phyloP scores from a whole-genome alignment of 176 grass and related monocot species.

The Carex kokanica region DNA sequence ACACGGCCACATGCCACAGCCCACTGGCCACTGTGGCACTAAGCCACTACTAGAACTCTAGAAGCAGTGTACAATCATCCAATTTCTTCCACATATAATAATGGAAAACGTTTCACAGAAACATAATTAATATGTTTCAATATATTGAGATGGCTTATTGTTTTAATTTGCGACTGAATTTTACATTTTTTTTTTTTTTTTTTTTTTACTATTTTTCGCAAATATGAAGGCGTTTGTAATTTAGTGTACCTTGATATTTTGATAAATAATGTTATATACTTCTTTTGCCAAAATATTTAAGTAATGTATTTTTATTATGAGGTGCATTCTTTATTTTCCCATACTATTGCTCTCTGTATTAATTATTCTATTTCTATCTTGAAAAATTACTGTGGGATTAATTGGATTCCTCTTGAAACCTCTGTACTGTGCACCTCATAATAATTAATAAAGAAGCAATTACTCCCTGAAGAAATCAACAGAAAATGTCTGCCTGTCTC shows the following conservation, averaged over 20 bases:
- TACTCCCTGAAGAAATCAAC: slow-evolving; percentile 2
- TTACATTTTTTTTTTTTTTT: too few relatives aligned
- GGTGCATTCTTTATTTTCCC: not conserved
- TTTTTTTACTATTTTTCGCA: too few relatives aligned
- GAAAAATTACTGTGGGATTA: not conserved
- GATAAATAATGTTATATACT: not conserved
- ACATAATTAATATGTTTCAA: not conserved
- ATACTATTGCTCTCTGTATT: not conserved
- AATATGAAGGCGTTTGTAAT: not conserved
- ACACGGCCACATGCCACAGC: too few relatives aligned
- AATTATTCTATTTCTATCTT: not conserved
- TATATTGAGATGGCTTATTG: too few relatives aligned
- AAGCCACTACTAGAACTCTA: too few relatives aligned
- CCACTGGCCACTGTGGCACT: not conserved
- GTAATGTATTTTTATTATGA: not conserved
- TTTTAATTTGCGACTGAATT: too few relatives aligned
- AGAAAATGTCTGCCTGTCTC: slow-evolving; percentile 19
- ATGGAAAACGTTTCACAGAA: not conserved
- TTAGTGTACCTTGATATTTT: not conserved
- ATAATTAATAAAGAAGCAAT: slow-evolving; percentile 8
- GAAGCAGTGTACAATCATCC: not conserved
- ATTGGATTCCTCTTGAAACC: not conserved
- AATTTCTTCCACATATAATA: not conserved
- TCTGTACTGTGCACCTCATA: not conserved
- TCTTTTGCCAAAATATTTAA: not conserved